These are phyloP conservation scores for Vitis rotundifolia DNA, from an alignment of 164 flowering plant genomes.

Conservation along the genomic window DNA sequence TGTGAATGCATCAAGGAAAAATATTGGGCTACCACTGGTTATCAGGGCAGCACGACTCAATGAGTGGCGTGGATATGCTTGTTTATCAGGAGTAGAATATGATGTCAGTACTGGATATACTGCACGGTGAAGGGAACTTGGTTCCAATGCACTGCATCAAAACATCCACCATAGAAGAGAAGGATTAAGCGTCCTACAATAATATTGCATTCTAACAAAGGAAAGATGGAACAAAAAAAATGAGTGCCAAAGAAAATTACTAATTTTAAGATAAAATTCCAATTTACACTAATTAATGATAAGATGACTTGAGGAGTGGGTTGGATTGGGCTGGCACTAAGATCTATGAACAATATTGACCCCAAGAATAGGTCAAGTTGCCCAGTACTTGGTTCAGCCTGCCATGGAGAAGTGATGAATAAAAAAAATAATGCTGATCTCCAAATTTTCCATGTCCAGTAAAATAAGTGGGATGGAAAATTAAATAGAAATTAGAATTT, in stretches of 20 bases:
- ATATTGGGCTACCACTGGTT: constrained; percentile 96
- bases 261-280: neutral
- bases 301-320: neutral
- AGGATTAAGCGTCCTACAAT: neutral
- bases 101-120: constrained; percentile 85
- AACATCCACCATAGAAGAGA: constrained; percentile 1
- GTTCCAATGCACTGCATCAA: constrained; percentile 86
- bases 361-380: too few species aligned
- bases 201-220: neutral
- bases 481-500: neutral
- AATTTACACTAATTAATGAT: neutral
- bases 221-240: neutral
- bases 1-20: constrained; percentile 94
- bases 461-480: too few species aligned
- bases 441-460: too few species aligned
- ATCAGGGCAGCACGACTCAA: constrained; percentile 93
- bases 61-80: constrained; percentile 98
- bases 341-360: neutral
- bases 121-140: constrained; percentile 88
- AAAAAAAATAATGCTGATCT: too few species aligned
- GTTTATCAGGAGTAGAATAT: constrained; percentile 82
- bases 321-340: neutral
- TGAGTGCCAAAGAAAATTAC: neutral
- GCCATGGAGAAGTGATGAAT: neutral
- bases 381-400: neutral